A percentile compares a stretch with the other conserved stretches of the same genome.
phyloP scores from a whole-genome alignment of 164 flowering plant genomes.

The Aristolochia fimbriata region DNA sequence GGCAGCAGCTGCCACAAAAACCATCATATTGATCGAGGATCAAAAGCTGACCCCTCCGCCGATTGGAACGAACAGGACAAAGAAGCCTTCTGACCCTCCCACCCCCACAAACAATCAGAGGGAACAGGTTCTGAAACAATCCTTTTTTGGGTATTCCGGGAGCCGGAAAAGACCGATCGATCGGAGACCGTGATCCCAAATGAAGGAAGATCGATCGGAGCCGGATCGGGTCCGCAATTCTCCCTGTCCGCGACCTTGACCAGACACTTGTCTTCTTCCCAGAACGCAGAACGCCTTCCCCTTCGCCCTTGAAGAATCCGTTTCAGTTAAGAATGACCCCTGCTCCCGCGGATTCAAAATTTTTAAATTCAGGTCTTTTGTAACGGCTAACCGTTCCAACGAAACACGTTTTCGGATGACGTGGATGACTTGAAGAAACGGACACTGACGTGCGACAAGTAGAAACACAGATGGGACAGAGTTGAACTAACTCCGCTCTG shows the following conservation, averaged over 20 bases:
- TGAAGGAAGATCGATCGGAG: not conserved
- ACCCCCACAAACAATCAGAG: not conserved
- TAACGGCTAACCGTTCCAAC: constrained; percentile 15
- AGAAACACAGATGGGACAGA: not conserved
- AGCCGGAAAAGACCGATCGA: not conserved
- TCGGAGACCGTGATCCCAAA: constrained; percentile 3
- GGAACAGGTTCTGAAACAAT: not conserved
- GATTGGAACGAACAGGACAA: not conserved
- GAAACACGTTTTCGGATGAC: constrained; percentile 5
- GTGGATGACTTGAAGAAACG: not conserved
- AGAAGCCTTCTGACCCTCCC: not conserved
- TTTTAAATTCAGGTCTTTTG: constrained; percentile 5
- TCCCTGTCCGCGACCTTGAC: not conserved
- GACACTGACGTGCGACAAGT: not conserved
- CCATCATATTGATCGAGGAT: no score
- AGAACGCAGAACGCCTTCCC: no score
- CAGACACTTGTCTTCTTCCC: constrained; percentile 4
- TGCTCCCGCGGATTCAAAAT: constrained; percentile 17
- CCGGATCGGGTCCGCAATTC: no score
- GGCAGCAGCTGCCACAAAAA: no score
- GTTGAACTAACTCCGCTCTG: not conserved
- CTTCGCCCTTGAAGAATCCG: constrained; percentile 14
- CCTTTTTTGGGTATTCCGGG: not conserved
- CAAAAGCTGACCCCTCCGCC: no score
- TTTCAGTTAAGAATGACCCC: constrained; percentile 12